Percentiles rank a stretch among this genome's conserved stretches.
These are phyloP conservation scores for Colletotrichum aenigma DNA, from an alignment of 2,329 filamentous ascomycete genomes.

Conservation along the genomic window DNA sequence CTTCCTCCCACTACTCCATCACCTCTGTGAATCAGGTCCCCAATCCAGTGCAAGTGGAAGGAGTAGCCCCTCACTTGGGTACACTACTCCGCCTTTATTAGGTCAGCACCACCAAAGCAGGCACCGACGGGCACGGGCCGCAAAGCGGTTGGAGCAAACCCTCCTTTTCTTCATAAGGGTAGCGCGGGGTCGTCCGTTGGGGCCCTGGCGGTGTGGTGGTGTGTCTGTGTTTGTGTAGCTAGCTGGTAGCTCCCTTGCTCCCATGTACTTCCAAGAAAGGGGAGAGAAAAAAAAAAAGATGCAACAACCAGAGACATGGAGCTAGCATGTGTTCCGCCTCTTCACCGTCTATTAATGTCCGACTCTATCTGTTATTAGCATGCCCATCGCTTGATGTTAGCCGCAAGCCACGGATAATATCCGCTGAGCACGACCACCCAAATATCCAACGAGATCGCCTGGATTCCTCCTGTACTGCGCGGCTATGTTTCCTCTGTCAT, in stretches of 20 bases:
- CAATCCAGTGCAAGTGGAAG: not conserved
- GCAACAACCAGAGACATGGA: not conserved
- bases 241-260: not conserved
- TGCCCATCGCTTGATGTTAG: not conserved
- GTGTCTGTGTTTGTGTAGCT: not conserved
- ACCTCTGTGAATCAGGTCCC: not conserved
- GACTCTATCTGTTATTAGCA: not conserved
- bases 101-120: not conserved
- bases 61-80: not conserved
- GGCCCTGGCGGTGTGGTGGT: slow-evolving; percentile 4
- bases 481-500: not conserved
- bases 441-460: not conserved
- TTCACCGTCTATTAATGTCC: not conserved
- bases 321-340: not conserved
- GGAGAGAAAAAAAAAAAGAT: not conserved
- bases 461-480: not conserved
- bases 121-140: not conserved
- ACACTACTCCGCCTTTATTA: not conserved
- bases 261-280: not conserved
- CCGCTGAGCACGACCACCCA: not conserved
- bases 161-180: not conserved
- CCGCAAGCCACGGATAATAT: not conserved
- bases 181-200: slow-evolving; percentile 5
- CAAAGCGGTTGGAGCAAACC: not conserved
- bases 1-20: not conserved